Conservation (phyloP, 129 eudicot genomes). For the Flaveria sonorensis region DNA sequence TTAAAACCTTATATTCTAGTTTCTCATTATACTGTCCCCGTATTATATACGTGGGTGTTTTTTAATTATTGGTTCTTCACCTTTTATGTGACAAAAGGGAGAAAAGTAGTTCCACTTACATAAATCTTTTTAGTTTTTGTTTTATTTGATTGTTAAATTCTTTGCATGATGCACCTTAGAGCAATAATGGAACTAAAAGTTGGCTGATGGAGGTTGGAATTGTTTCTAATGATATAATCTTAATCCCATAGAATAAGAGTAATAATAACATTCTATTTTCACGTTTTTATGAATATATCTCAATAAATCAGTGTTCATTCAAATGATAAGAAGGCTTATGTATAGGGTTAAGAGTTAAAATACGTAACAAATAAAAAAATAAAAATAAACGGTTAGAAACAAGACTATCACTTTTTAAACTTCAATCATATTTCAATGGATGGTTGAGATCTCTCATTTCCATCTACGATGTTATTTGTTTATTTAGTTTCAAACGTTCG, state of each 20-base stretch:
- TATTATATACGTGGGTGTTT: not conserved
- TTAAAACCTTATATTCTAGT: not conserved
- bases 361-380: no score
- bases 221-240: no score
- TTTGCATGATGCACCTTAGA: constrained; percentile 6
- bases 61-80: not conserved
- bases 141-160: not conserved
- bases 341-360: no score
- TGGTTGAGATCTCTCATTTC: not conserved
- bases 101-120: not conserved
- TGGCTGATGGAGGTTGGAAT: not conserved
- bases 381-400: no score
- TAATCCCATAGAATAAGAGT: no score
- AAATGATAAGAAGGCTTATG: not conserved
- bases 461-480: not conserved
- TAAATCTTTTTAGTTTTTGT: not conserved
- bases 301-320: not conserved
- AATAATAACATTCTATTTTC: not conserved
- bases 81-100: not conserved
- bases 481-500: no score
- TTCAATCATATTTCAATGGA: not conserved
- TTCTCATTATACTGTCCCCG: not conserved
- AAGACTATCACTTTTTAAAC: no score
- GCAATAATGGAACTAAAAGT: not conserved
- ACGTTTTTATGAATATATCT: not conserved